phyloP scores from a whole-genome alignment of 768 basidiomycete genomes.

The Glaciozyma antarctica region DNA sequence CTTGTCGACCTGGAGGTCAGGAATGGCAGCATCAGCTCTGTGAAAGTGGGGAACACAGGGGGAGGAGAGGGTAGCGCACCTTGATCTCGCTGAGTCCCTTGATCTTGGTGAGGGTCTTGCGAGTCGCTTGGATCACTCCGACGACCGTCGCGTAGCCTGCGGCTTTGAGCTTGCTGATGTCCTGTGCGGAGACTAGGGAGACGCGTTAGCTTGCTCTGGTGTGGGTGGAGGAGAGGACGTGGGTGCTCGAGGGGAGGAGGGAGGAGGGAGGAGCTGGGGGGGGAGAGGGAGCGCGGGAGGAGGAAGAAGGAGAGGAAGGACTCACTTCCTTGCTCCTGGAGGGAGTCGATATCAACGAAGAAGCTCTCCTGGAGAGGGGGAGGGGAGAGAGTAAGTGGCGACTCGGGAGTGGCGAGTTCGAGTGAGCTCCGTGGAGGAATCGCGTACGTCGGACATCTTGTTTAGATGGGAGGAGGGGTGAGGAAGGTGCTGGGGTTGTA shows the following conservation, averaged over 20 bases:
- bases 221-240: not conserved
- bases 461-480: not conserved
- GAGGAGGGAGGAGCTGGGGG: not conserved
- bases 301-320: not conserved
- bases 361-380: slow-evolving; percentile 5
- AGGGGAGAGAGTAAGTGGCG: not conserved
- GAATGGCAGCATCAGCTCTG: too few species aligned
- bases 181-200: slow-evolving; percentile 62
- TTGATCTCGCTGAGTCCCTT: slow-evolving; percentile 98
- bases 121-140: slow-evolving; percentile 52
- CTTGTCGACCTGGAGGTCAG: slow-evolving; percentile 61
- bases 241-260: slow-evolving; percentile 47
- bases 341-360: slow-evolving; percentile 25
- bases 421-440: not conserved
- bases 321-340: slow-evolving; percentile 21
- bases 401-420: not conserved
- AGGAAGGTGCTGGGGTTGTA: too few species aligned
- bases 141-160: slow-evolving; percentile 35
- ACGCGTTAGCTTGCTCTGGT: not conserved
- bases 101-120: slow-evolving; percentile 81
- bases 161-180: slow-evolving; percentile 86
- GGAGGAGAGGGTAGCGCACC: too few species aligned
- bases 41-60: too few species aligned
- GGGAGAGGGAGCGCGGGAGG: slow-evolving; percentile 49
- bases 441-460: slow-evolving; percentile 3